Percentiles rank a stretch among this genome's conserved stretches.
These are phyloP conservation scores for Podospora bellae-mahoneyi DNA, from an alignment of 495 filamentous ascomycete species.

Conservation along the genomic window DNA sequence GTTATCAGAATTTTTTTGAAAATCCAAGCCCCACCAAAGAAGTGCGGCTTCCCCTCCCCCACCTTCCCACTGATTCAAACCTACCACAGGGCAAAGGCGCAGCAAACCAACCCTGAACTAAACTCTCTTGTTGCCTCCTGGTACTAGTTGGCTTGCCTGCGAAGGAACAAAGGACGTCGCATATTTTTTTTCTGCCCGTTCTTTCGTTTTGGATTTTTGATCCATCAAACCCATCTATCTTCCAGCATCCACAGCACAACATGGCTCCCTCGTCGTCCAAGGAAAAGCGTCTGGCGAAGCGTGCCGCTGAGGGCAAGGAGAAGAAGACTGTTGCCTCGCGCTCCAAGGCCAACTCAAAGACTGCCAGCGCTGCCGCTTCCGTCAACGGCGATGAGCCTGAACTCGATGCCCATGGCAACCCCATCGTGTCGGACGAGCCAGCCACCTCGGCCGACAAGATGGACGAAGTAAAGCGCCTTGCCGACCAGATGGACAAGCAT, in stretches of 20 bases:
- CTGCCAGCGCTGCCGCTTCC: constrained; percentile 60
- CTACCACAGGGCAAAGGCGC: constrained; percentile 27
- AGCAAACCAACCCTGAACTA: constrained; percentile 18
- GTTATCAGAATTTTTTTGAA: constrained; percentile 38
- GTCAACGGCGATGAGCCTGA: constrained; percentile 68
- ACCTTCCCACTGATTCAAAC: constrained; percentile 25
- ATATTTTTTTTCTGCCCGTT: constrained; percentile 15
- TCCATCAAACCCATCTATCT: background rate
- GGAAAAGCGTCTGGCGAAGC: constrained; percentile 95
- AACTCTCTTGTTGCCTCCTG: constrained; percentile 15
- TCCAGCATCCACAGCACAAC: constrained; percentile 15
- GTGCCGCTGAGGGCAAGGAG: constrained; percentile 71
- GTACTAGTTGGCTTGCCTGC: constrained; percentile 14
- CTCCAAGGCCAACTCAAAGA: constrained; percentile 67
- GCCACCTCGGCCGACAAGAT: constrained; percentile 68
- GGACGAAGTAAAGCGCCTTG: constrained; percentile 68
- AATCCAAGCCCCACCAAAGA: constrained; percentile 36
- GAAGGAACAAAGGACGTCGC: constrained; percentile 19
- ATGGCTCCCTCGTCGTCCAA: constrained; percentile 97
- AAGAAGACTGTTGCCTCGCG: constrained; percentile 67
- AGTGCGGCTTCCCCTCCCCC: constrained; percentile 31
- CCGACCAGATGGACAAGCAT: constrained; percentile 88
- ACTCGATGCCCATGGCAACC: constrained; percentile 58
- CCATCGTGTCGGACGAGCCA: constrained; percentile 58
- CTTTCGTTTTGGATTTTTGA: constrained; percentile 18